phyloP scores from a whole-genome alignment of 441 rosid species.

The Adansonia rubrostipa region DNA sequence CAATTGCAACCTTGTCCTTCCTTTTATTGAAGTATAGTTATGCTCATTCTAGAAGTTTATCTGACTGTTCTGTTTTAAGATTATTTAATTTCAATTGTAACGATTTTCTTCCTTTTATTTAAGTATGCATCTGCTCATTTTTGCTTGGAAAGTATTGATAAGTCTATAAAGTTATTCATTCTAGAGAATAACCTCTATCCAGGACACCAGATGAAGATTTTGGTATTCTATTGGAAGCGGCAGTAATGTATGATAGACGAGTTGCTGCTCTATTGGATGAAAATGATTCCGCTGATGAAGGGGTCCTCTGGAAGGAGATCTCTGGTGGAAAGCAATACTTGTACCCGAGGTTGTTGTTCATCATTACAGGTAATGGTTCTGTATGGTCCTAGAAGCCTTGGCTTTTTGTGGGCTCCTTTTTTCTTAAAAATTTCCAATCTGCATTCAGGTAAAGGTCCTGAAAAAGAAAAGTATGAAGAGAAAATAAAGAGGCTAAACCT shows the following conservation, averaged over 20 bases:
- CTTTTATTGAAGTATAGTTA: background rate
- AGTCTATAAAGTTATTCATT: conserved; percentile 16
- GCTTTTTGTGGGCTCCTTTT: conserved; percentile 10
- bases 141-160: background rate
- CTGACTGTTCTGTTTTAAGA: background rate
- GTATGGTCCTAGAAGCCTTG: conserved; percentile 18
- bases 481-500: conserved; percentile 81
- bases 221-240: conserved; percentile 92
- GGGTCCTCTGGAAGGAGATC: conserved; percentile 53
- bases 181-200: conserved; percentile 34
- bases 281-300: conserved; percentile 56
- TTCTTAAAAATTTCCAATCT: conserved; percentile 22
- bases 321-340: conserved; percentile 50
- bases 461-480: conserved; percentile 84
- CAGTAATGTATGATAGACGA: conserved; percentile 93
- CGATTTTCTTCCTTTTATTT: background rate
- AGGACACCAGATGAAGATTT: conserved; percentile 99
- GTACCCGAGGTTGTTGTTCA: conserved; percentile 79
- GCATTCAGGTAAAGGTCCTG: conserved; percentile 89
- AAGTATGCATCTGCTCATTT: background rate
- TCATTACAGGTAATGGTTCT: conserved; percentile 75
- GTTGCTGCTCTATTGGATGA: conserved; percentile 83
- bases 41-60: conserved; percentile 1
- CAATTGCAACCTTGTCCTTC: background rate
- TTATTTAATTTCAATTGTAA: background rate